Evolutionary conservation across 176 grass and related monocot species (phyloP).

Genomic region (Carex kokanica): DNA sequence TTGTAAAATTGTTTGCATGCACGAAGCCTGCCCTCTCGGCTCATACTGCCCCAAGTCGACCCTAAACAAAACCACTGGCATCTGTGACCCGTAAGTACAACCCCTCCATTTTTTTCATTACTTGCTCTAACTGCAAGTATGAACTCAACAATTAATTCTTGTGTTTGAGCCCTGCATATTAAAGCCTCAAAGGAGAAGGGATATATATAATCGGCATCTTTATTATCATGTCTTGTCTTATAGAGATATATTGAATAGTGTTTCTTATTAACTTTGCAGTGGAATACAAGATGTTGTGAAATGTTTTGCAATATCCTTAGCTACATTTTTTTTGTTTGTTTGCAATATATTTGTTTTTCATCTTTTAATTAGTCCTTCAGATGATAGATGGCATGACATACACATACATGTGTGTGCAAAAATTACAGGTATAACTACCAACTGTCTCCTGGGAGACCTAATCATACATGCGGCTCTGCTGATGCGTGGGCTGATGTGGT

Average conservation of each 20-base stretch:
- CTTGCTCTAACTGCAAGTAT: too few relatives aligned
- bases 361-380: background rate
- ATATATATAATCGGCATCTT: too few relatives aligned
- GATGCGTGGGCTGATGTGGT: constrained; percentile 76
- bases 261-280: too few relatives aligned
- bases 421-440: constrained; percentile 77
- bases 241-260: too few relatives aligned
- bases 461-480: constrained; percentile 77
- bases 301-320: background rate
- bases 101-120: too few relatives aligned
- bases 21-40: constrained; percentile 84
- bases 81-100: too few relatives aligned
- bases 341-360: background rate
- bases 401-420: background rate
- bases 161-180: too few relatives aligned
- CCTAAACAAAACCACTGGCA: constrained; percentile 65
- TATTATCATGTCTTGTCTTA: too few relatives aligned
- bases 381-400: constrained; percentile 5
- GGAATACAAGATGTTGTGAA: background rate
- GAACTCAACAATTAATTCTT: too few relatives aligned
- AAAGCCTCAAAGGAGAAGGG: too few relatives aligned
- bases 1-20: constrained; percentile 20
- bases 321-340: background rate
- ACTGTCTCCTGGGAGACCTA: constrained; percentile 62
- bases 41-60: constrained; percentile 68